Evolutionary conservation across 1,284 basidiomycete genomes (phyloP).

Genomic region (Stereum hirsutum): DNA sequence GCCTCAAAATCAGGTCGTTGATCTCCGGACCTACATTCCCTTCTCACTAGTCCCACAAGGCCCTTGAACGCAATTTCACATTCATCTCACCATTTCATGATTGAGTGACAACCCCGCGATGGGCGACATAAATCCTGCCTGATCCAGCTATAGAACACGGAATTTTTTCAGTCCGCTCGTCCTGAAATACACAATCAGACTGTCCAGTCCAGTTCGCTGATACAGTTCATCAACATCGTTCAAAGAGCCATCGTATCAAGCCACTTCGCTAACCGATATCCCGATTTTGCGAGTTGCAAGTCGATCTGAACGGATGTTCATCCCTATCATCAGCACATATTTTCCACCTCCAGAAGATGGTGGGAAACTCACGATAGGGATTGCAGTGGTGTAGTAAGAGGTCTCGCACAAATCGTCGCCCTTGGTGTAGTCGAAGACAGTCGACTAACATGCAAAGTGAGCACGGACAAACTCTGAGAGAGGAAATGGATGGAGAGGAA

Average conservation of each 20-base stretch:
- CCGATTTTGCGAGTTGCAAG: conserved; percentile 44
- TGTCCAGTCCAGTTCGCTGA: too few relatives aligned
- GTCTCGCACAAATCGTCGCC: conserved; percentile 39
- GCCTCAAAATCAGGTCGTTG: too few relatives aligned
- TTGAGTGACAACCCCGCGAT: too few relatives aligned
- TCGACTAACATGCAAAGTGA: conserved; percentile 25
- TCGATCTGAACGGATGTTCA: conserved; percentile 36
- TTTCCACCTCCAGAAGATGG: neutral
- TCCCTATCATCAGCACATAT: neutral
- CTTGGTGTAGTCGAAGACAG: conserved; percentile 34
- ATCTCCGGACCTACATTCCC: too few relatives aligned
- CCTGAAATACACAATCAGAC: too few relatives aligned
- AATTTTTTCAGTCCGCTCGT: too few relatives aligned
- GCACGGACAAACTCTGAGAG: neutral
- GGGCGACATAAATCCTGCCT: too few relatives aligned
- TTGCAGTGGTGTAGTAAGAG: conserved; percentile 34
- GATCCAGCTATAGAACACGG: too few relatives aligned
- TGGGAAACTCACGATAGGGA: conserved; percentile 39
- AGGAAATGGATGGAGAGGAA: neutral
- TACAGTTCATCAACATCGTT: too few relatives aligned
- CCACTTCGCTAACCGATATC: conserved; percentile 46
- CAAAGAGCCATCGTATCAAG: conserved; percentile 45
- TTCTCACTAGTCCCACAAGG: too few relatives aligned
- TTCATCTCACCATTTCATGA: too few relatives aligned
- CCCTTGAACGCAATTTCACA: too few relatives aligned